Evolutionary conservation across 495 filamentous ascomycete species (phyloP).

Genomic region (Coniosporium apollinis): DNA sequence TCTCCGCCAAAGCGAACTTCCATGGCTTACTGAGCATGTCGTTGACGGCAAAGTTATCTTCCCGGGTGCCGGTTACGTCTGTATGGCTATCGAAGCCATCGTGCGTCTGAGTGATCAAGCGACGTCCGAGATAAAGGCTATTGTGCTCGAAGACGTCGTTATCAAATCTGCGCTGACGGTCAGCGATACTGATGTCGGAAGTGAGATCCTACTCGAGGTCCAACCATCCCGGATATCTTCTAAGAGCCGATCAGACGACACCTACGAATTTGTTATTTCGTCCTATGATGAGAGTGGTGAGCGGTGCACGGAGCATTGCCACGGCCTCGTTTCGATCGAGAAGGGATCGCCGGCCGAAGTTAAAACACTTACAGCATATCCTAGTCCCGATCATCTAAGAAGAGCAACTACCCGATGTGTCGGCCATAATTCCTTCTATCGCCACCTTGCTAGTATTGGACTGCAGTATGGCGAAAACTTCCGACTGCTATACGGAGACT

Average conservation of each 20-base stretch:
- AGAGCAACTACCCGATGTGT: not conserved
- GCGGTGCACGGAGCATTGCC: not conserved
- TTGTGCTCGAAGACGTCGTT: not conserved
- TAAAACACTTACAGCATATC: not conserved
- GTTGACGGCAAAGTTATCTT: conserved; percentile 24
- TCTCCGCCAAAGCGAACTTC: conserved; percentile 24
- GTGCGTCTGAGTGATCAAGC: no score
- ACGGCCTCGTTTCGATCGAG: not conserved
- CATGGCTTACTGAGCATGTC: conserved; percentile 28
- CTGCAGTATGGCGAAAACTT: not conserved
- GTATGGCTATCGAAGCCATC: conserved; percentile 25
- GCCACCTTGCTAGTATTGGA: not conserved
- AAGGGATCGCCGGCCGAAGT: not conserved
- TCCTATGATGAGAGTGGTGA: not conserved
- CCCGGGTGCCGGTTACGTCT: conserved; percentile 27
- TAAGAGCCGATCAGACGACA: not conserved
- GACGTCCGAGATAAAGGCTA: not conserved
- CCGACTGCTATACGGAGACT: not conserved
- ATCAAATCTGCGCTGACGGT: not conserved
- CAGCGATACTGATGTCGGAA: not conserved
- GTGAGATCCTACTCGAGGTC: not conserved
- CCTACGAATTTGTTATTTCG: not conserved
- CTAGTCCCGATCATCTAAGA: not conserved
- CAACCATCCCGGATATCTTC: not conserved
- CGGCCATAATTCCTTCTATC: not conserved